These are phyloP conservation scores for Saccharata proteae DNA, from an alignment of 2,329 filamentous ascomycete genomes.

Conservation along the genomic window DNA sequence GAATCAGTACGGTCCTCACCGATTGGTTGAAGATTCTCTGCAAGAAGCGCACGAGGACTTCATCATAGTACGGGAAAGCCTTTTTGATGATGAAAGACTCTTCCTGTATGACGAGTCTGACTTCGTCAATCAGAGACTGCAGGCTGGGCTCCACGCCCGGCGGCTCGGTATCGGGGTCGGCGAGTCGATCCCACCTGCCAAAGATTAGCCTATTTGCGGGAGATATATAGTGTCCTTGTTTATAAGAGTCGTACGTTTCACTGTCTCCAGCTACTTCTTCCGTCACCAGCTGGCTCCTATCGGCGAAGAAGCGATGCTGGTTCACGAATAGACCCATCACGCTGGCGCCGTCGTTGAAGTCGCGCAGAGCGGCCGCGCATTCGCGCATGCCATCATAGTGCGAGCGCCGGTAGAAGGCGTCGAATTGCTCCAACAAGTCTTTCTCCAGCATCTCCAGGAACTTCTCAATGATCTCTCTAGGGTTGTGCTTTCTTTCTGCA, in stretches of 20 bases:
- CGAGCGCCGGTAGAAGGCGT: constrained; percentile 87
- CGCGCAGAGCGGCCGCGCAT: constrained; percentile 82
- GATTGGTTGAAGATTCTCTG: constrained; percentile 97
- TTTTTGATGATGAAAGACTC: constrained; percentile 95
- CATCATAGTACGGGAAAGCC: constrained; percentile 92
- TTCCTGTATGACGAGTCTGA: constrained; percentile 90
- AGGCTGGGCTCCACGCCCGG: constrained; percentile 85
- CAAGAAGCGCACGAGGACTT: constrained; percentile 82
- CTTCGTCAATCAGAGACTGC: constrained; percentile 85
- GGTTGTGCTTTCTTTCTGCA: constrained; percentile 39
- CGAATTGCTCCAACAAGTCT: constrained; percentile 89
- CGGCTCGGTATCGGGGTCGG: constrained; percentile 86
- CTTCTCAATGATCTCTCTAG: constrained; percentile 85
- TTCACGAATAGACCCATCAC: constrained; percentile 96
- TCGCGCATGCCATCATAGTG: constrained; percentile 98
- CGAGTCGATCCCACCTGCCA: constrained; percentile 72
- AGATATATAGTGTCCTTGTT: constrained; percentile 7
- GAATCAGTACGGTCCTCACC: too few species aligned
- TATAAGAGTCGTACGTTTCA: constrained; percentile 30
- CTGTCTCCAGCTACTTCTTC: constrained; percentile 69
- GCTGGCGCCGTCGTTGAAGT: constrained; percentile 92
- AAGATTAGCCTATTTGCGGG: neutral
- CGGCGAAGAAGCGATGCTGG: constrained; percentile 98
- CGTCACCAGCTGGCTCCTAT: constrained; percentile 78
- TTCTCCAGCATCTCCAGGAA: constrained; percentile 94